Conservation (phyloP, 139 green algal species). For the Picochlorum sp. region DNA sequence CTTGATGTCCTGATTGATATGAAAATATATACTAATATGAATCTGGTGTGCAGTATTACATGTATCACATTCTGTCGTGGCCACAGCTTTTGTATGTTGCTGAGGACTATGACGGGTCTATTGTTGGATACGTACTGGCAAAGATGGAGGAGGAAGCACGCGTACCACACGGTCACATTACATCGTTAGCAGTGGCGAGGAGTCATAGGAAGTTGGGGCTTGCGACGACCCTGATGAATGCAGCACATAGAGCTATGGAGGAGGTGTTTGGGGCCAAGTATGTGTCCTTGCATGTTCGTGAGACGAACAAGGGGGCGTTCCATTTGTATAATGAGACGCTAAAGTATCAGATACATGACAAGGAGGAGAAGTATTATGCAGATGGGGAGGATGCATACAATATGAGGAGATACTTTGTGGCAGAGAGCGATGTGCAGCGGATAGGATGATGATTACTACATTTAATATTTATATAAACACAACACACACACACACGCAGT, state of each 20-base stretch:
- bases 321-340: slow-evolving; percentile 95
- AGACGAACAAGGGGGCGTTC: slow-evolving; percentile 88
- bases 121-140: slow-evolving; percentile 97
- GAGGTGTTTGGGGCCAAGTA: slow-evolving; percentile 93
- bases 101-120: slow-evolving; percentile 91
- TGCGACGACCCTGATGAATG: slow-evolving; percentile 88
- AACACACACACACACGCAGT: neutral
- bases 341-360: slow-evolving; percentile 84
- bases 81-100: slow-evolving; percentile 96
- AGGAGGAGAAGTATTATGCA: slow-evolving; percentile 96
- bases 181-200: slow-evolving; percentile 85
- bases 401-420: slow-evolving; percentile 73
- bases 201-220: slow-evolving; percentile 95
- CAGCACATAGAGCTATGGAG: slow-evolving; percentile 84
- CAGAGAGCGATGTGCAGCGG: neutral
- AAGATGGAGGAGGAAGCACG: slow-evolving; percentile 94
- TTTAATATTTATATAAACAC: neutral
- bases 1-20: neutral
- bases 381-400: slow-evolving; percentile 94
- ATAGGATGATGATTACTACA: neutral
- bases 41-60: slow-evolving; percentile 88
- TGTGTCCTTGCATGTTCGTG: slow-evolving; percentile 91
- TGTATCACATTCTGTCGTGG: slow-evolving; percentile 98
- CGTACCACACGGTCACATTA: slow-evolving; percentile 94
- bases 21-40: too few relatives aligned